These are phyloP conservation scores for Geosmithia putterillii DNA, from an alignment of 2,329 filamentous ascomycete species.

Conservation along the genomic window DNA sequence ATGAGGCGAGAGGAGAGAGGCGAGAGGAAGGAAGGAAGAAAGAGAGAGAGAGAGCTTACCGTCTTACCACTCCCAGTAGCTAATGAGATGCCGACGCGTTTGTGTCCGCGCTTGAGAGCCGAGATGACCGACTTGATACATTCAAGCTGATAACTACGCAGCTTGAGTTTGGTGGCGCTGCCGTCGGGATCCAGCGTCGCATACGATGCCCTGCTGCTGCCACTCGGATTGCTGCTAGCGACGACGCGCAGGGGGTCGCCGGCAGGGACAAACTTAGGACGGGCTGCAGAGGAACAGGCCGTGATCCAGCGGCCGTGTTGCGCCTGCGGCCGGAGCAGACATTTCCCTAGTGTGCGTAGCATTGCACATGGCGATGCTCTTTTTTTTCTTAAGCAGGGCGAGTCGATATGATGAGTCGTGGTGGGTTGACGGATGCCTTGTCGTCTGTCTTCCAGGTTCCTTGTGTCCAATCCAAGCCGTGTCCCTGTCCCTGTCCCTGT, in stretches of 20 bases:
- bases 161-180: constrained; percentile 27
- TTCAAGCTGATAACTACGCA: constrained; percentile 83
- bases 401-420: no score
- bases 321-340: constrained; percentile 9
- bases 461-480: no score
- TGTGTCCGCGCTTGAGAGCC: constrained; percentile 58
- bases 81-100: constrained; percentile 70
- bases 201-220: neutral
- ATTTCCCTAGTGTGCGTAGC: constrained; percentile 17
- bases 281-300: neutral
- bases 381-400: no score
- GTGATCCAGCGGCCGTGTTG: neutral
- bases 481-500: no score
- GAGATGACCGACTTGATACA: constrained; percentile 72
- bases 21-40: no score
- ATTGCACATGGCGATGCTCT: constrained; percentile 19
- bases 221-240: no score
- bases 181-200: constrained; percentile 2
- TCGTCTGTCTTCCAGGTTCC: no score
- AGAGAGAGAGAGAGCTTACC: constrained; percentile 27
- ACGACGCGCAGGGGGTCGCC: neutral
- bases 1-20: no score
- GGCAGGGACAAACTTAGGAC: no score
- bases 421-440: no score
- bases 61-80: constrained; percentile 88